phyloP scores from a whole-genome alignment of 345 rosid genomes.

The Gossypium rotundifolium region DNA sequence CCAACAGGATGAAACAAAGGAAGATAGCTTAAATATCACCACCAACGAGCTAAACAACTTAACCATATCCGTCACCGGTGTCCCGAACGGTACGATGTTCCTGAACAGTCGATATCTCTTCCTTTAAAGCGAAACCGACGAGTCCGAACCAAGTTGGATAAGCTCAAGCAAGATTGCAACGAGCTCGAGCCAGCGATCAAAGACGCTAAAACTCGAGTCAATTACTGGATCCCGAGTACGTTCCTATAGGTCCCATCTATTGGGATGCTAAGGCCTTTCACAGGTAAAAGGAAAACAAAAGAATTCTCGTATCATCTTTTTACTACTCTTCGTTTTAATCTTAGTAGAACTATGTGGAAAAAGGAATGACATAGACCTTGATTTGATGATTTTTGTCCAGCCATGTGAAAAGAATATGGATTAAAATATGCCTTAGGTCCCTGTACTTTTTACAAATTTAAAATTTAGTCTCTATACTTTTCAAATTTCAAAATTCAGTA shows the following conservation, averaged over 20 bases:
- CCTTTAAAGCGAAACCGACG: not conserved
- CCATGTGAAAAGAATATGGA: not conserved
- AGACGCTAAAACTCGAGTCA: conserved; percentile 43
- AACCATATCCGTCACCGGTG: not conserved
- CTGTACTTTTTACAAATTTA: too few relatives aligned
- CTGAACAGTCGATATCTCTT: not conserved
- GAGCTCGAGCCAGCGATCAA: conserved; percentile 54
- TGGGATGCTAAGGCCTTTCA: conserved; percentile 73
- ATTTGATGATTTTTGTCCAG: not conserved
- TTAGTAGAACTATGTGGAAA: too few relatives aligned
- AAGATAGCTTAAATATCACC: not conserved
- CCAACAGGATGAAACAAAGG: conserved; percentile 5
- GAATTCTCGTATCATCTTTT: not conserved
- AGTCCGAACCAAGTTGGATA: conserved; percentile 33
- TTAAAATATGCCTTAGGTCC: too few relatives aligned
- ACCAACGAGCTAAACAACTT: not conserved
- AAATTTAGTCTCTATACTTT: too few relatives aligned
- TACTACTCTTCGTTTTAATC: too few relatives aligned
- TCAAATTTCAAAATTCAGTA: too few relatives aligned
- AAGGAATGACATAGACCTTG: not conserved
- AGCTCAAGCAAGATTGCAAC: conserved; percentile 45
- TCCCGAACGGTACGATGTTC: not conserved
- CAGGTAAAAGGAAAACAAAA: conserved; percentile 28
- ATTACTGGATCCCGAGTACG: conserved; percentile 50
- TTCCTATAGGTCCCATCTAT: conserved; percentile 81